Percentiles rank a stretch among this genome's conserved stretches.
These are phyloP conservation scores for Pythium brachiatum DNA, from an alignment of 352 stramenopile species.

Conservation along the genomic window DNA sequence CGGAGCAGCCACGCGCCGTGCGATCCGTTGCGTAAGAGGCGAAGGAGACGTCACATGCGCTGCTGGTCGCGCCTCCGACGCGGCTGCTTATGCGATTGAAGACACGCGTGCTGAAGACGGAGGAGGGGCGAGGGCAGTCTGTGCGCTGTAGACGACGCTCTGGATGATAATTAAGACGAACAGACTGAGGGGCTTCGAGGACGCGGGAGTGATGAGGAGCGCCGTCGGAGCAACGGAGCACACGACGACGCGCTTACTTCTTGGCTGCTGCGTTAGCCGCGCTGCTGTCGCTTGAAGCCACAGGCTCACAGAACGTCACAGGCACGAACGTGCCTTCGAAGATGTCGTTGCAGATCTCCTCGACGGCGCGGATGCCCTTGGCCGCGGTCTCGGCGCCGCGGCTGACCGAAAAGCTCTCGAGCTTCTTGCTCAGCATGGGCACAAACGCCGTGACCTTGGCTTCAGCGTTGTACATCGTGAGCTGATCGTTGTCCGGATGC, in stretches of 20 bases:
- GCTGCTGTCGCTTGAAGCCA: constrained; percentile 1
- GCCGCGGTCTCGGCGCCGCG: constrained; percentile 71
- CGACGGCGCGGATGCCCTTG: constrained; percentile 77
- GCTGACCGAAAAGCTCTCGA: constrained; percentile 77
- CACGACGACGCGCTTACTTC: neutral
- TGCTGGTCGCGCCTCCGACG: neutral
- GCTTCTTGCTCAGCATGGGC: constrained; percentile 73
- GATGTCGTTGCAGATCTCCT: constrained; percentile 83
- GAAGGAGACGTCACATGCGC: neutral
- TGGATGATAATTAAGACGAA: constrained; percentile 1
- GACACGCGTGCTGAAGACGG: neutral
- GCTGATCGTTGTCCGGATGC: constrained; percentile 46
- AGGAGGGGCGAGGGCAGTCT: neutral
- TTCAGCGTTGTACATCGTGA: constrained; percentile 69
- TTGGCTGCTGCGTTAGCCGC: constrained; percentile 5
- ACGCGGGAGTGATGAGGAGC: neutral
- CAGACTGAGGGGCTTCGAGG: neutral
- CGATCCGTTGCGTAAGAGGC: neutral
- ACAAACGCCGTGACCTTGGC: constrained; percentile 83
- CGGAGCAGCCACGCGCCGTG: neutral
- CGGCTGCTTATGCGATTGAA: neutral
- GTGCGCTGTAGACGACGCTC: neutral
- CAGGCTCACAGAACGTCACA: constrained; percentile 50
- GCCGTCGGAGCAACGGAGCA: neutral
- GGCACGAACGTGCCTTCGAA: constrained; percentile 81